A percentile compares a stretch with the other conserved stretches of the same genome.
Conservation (phyloP, 257 asterid genomes). For the Solanum clarkiae region DNA sequence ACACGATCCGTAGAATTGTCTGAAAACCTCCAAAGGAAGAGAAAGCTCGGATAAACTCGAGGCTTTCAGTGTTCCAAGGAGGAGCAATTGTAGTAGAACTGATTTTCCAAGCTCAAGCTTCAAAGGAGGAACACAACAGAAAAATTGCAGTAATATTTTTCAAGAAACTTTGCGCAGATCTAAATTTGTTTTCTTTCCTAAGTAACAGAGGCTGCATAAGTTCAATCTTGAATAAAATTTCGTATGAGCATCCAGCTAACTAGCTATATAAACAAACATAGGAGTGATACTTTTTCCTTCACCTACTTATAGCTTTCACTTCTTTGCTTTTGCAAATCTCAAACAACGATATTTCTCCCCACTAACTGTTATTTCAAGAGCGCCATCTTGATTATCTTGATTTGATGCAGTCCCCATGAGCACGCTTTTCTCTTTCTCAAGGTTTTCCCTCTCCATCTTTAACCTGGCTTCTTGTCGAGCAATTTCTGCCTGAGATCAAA, state of each 20-base stretch:
- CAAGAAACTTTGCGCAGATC: background rate
- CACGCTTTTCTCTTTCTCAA: conserved; percentile 94
- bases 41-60: background rate
- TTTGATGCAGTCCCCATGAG: conserved; percentile 98
- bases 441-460: conserved; percentile 88
- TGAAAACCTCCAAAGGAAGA: background rate
- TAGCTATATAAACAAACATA: background rate
- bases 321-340: conserved; percentile 96
- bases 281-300: background rate
- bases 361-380: conserved; percentile 93
- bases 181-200: background rate
- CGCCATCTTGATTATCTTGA: conserved; percentile 98
- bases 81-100: background rate
- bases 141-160: background rate
- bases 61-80: background rate
- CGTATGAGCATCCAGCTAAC: background rate
- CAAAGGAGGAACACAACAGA: background rate
- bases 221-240: background rate
- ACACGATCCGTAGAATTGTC: background rate
- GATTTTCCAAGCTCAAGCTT: background rate
- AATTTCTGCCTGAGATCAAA: conserved; percentile 67
- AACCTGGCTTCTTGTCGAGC: conserved; percentile 92
- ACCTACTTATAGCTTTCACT: conserved; percentile 23
- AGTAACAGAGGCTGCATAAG: background rate
- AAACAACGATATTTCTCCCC: conserved; percentile 97